Evolutionary conservation across 257 asterid species (phyloP).

Genomic region (Avicennia marina): DNA sequence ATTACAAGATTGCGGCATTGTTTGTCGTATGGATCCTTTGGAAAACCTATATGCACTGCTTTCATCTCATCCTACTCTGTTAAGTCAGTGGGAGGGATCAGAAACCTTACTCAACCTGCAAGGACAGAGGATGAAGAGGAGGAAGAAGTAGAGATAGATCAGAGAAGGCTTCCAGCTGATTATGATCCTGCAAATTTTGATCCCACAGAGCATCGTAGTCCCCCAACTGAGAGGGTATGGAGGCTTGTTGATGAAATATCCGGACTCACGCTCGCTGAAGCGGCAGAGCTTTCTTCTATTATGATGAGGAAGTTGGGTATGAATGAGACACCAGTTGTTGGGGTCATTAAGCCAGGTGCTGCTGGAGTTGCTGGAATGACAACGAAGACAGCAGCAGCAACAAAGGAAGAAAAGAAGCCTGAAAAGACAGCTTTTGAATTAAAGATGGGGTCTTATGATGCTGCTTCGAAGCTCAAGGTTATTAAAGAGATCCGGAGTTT

Average conservation of each 20-base stretch:
- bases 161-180: constrained; percentile 80
- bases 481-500: constrained; percentile 41
- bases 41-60: constrained; percentile 23
- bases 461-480: constrained; percentile 69
- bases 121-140: constrained; percentile 45
- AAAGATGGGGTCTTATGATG: constrained; percentile 68
- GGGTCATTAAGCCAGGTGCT: constrained; percentile 60
- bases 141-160: constrained; percentile 71
- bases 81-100: constrained; percentile 27
- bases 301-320: constrained; percentile 44
- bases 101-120: constrained; percentile 57
- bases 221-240: constrained; percentile 77
- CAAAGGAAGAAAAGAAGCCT: constrained; percentile 52
- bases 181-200: constrained; percentile 71
- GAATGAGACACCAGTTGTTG: constrained; percentile 34
- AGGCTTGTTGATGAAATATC: constrained; percentile 77
- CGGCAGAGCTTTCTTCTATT: constrained; percentile 53
- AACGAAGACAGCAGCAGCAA: constrained; percentile 25
- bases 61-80: constrained; percentile 16
- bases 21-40: constrained; percentile 33
- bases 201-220: constrained; percentile 80
- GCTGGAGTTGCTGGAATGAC: constrained; percentile 35
- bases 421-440: constrained; percentile 74
- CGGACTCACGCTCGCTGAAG: constrained; percentile 60
- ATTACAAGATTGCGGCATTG: constrained; percentile 43